Conservation (phyloP, 2,329 filamentous ascomycete genomes). For the Hymenotorrendiella dingleyae region DNA sequence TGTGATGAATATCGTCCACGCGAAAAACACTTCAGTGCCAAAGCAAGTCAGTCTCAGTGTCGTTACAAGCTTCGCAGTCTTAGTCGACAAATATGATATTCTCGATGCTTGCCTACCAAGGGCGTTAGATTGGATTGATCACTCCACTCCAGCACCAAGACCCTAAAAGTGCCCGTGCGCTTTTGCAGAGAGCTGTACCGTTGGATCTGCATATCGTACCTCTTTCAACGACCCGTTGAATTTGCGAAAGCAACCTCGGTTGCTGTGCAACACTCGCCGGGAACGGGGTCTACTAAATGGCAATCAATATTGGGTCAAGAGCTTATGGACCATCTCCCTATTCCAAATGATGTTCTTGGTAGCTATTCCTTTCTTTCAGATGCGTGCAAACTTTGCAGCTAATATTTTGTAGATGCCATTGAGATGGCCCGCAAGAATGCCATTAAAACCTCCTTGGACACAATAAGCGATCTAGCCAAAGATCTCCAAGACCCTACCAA, state of each 20-base stretch:
- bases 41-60: constrained; percentile 19
- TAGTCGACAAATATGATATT: constrained; percentile 28
- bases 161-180: constrained; percentile 2
- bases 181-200: constrained; percentile 7
- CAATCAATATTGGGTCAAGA: constrained; percentile 3
- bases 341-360: constrained; percentile 13
- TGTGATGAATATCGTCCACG: constrained; percentile 31
- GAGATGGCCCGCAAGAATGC: too few species aligned
- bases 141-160: too few species aligned
- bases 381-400: too few species aligned
- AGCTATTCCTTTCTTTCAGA: neutral
- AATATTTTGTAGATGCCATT: too few species aligned
- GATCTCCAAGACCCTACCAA: too few species aligned
- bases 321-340: constrained; percentile 10
- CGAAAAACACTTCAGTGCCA: constrained; percentile 21
- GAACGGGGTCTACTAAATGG: constrained; percentile 5
- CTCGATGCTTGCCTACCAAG: constrained; percentile 2
- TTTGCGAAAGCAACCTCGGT: constrained; percentile 10
- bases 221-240: constrained; percentile 10
- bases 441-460: too few species aligned
- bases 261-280: constrained; percentile 5
- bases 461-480: too few species aligned
- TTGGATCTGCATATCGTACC: constrained; percentile 16
- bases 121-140: constrained; percentile 8
- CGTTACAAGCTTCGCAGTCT: constrained; percentile 26